A percentile compares a stretch with the other conserved stretches of the same genome.
phyloP scores from a whole-genome alignment of 129 eudicot species.

The Helianthus tuberosus region DNA sequence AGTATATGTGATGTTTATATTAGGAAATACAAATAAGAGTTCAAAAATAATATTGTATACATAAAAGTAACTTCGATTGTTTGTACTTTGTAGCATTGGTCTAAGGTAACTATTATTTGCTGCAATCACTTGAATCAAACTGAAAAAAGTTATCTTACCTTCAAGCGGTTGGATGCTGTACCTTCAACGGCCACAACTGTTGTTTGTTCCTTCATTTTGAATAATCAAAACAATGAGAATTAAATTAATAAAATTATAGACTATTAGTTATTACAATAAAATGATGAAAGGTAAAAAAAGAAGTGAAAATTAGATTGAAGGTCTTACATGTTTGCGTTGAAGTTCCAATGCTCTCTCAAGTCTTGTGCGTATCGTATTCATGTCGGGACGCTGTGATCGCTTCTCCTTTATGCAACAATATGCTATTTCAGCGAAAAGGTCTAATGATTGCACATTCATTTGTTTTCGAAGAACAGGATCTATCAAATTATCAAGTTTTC shows the following conservation, averaged over 20 bases:
- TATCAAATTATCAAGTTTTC: not conserved
- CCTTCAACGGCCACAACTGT: not conserved
- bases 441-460: not conserved
- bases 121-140: not conserved
- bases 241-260: not conserved
- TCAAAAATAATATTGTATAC: no score
- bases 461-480: not conserved
- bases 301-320: not conserved
- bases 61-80: no score
- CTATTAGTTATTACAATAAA: no score
- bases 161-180: not conserved
- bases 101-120: no score
- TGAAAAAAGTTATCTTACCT: not conserved
- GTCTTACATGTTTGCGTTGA: constrained; percentile 6
- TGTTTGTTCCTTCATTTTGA: not conserved
- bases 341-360: constrained; percentile 4
- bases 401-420: not conserved
- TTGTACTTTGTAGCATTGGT: no score
- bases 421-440: not conserved
- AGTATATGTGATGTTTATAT: not conserved
- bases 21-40: no score
- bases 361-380: not conserved
- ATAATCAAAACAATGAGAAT: not conserved
- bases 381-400: not conserved
- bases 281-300: not conserved